Evolutionary conservation across 495 filamentous ascomycete species (phyloP).

Genomic region (Xylaria flabelliformis): DNA sequence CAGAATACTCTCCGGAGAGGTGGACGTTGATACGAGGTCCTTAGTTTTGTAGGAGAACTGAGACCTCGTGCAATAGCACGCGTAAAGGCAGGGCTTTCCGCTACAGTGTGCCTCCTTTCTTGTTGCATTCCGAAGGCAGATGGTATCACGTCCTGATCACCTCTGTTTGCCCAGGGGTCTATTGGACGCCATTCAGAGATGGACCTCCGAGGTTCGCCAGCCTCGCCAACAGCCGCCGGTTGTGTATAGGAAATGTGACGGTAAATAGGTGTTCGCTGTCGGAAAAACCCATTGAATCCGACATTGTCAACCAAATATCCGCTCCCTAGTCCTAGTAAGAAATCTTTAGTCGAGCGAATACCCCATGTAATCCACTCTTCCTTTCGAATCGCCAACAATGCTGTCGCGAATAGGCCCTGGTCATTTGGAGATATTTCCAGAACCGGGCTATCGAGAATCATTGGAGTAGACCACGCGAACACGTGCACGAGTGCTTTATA

Average conservation of each 20-base stretch:
- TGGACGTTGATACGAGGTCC: slow-evolving; percentile 74
- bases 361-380: slow-evolving; percentile 52
- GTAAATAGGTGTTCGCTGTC: slow-evolving; percentile 49
- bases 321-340: slow-evolving; percentile 52
- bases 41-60: slow-evolving; percentile 65
- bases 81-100: slow-evolving; percentile 51
- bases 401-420: slow-evolving; percentile 44
- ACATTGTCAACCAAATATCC: slow-evolving; percentile 47
- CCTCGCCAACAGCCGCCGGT: slow-evolving; percentile 42
- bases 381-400: slow-evolving; percentile 44
- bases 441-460: slow-evolving; percentile 49
- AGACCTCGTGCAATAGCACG: slow-evolving; percentile 46
- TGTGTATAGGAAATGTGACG: slow-evolving; percentile 42
- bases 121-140: slow-evolving; percentile 43
- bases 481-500: slow-evolving; percentile 54
- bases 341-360: slow-evolving; percentile 51
- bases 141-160: slow-evolving; percentile 37
- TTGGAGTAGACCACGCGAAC: slow-evolving; percentile 50
- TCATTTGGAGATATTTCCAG: slow-evolving; percentile 45
- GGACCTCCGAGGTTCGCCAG: slow-evolving; percentile 46
- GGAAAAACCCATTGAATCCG: slow-evolving; percentile 53
- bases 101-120: slow-evolving; percentile 55
- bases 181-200: slow-evolving; percentile 51
- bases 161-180: slow-evolving; percentile 46
- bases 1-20: slow-evolving; percentile 81